phyloP scores from a whole-genome alignment of 2,329 filamentous ascomycete species.

The Conoideocrella luteorostrata region DNA sequence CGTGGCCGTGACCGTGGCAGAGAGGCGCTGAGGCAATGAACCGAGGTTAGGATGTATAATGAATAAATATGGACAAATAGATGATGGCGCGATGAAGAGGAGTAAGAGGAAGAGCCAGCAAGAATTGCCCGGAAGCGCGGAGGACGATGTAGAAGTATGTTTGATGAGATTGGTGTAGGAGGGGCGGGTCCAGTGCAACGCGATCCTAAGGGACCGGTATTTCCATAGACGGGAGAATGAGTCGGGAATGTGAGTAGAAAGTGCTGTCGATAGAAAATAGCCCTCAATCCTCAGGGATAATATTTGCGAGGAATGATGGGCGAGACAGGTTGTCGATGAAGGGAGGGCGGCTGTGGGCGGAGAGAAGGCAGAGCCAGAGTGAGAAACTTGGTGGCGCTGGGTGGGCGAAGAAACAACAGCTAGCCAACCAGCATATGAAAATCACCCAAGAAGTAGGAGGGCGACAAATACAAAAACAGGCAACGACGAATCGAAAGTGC shows the following conservation, averaged over 20 bases:
- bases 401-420: conserved; percentile 5
- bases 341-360: conserved; percentile 10
- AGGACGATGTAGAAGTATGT: conserved; percentile 7
- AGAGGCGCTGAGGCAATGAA: background rate
- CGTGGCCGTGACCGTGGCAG: conserved; percentile 3
- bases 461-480: too few species aligned
- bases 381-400: background rate
- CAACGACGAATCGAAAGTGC: too few species aligned
- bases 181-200: conserved; percentile 8
- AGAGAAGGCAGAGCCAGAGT: background rate
- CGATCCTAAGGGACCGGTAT: conserved; percentile 6
- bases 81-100: background rate
- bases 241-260: conserved; percentile 12
- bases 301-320: conserved; percentile 27
- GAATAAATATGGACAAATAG: conserved; percentile 2
- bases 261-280: conserved; percentile 11
- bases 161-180: conserved; percentile 2
- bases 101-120: conserved; percentile 1
- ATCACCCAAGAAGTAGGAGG: too few species aligned
- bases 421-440: too few species aligned
- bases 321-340: conserved; percentile 24
- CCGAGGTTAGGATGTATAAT: background rate
- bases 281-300: conserved; percentile 23
- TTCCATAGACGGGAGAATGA: conserved; percentile 2
- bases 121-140: background rate